Evolutionary conservation across 2,329 filamentous ascomycete species (phyloP), one percentile per base, ranked within the genome.

Genomic region (Clarireedia hainanense): DNA sequence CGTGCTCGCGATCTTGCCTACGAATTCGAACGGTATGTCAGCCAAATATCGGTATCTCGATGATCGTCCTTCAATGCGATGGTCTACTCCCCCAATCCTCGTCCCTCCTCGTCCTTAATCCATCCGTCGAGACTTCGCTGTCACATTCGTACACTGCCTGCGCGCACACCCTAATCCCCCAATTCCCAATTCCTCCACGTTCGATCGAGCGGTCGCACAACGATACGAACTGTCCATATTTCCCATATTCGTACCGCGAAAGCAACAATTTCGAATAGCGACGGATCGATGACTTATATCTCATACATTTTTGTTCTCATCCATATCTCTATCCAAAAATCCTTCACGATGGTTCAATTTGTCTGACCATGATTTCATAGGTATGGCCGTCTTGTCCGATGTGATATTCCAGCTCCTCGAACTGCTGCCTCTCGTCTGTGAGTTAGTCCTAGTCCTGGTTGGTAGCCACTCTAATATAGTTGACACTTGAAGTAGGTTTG

Each of bases 21-120:
- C 88, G 92, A 97, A 82, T 97, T 97, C 88, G 92, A 97, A 91
- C 91, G 92, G 90, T 96, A 96, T 84, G 91, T 95, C 81, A 80
- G 70, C 72, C 74, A 72, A 61, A 72, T 72, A 70, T 74, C 76
- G 74, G 75, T 75, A 70, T 72, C 70, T 74, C 68, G 68, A 72
- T 70, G 65, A 69, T 69, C 67, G 68, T 60, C 66, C 59, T 68
- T 67, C 65, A 68, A 63, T 69, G 69, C 68, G 63, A 67, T 67
- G 67, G 67, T 70, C 69, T 67, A 67, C 57, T 61, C 47, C 55
- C 68, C 67, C 64, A 65, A 60, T 45, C 42, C 42, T 45, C 42
- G 58, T 66, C 64, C 60, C 62, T 67, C 62, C 62, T 63, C 52
- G 52, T 54, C 52, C 52, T 37, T 53, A 26, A 48, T 14, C 39